phyloP scores from a whole-genome alignment of 345 rosid species.

The Aurinia saxatilis region DNA sequence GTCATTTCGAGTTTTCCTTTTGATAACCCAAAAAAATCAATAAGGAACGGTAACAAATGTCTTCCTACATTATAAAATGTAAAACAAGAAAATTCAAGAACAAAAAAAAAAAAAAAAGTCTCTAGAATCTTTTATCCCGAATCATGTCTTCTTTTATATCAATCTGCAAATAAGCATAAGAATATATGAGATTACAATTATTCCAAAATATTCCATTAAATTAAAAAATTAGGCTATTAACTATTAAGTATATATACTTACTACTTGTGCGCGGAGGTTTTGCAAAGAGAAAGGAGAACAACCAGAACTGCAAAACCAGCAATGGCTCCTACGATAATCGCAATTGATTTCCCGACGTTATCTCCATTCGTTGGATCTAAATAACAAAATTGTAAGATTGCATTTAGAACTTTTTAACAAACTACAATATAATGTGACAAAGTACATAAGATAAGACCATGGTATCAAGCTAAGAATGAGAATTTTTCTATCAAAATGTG shows the following conservation, averaged over 20 bases:
- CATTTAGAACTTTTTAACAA: neutral
- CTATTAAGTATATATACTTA: neutral
- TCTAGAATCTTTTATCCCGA: neutral
- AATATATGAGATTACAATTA: neutral
- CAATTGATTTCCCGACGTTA: slow-evolving; percentile 64
- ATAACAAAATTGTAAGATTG: neutral
- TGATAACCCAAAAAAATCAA: slow-evolving; percentile 13
- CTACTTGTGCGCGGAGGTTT: slow-evolving; percentile 42
- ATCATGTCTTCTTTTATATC: slow-evolving; percentile 9
- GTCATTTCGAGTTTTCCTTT: neutral
- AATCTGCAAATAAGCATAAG: slow-evolving; percentile 20
- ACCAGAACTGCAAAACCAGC: slow-evolving; percentile 66
- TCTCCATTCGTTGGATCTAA: slow-evolving; percentile 62
- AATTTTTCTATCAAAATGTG: neutral
- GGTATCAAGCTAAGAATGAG: slow-evolving; percentile 24
- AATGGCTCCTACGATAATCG: slow-evolving; percentile 69
- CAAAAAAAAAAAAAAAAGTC: neutral
- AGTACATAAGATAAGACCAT: neutral
- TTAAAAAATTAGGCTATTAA: neutral
- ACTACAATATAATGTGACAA: neutral
- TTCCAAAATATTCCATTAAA: neutral
- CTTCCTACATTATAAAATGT: neutral
- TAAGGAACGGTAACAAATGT: neutral
- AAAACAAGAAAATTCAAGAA: neutral
- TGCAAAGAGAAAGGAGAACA: slow-evolving; percentile 71